Percentiles rank a stretch among this genome's conserved stretches.
Evolutionary conservation across 2,329 filamentous ascomycete species (phyloP).

Genomic region (Lachnellula subtilissima): DNA sequence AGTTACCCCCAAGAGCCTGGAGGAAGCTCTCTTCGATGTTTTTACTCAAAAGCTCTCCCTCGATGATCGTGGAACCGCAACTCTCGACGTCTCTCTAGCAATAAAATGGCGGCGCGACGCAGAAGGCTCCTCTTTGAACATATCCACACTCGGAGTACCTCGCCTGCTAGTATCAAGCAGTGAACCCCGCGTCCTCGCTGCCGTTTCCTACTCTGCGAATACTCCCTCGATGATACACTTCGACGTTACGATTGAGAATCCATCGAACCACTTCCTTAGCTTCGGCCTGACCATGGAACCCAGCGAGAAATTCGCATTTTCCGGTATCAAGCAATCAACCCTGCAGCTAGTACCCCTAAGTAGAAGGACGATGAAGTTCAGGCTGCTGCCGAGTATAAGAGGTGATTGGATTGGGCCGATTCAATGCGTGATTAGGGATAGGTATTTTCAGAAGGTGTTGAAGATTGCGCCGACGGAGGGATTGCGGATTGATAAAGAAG

Average conservation of each 20-base stretch:
- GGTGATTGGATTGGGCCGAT: slow-evolving; percentile 66
- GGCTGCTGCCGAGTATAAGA: slow-evolving; percentile 61
- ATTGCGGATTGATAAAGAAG: slow-evolving; percentile 60
- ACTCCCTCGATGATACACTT: slow-evolving; percentile 37
- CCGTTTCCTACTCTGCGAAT: slow-evolving; percentile 42
- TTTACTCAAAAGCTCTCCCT: slow-evolving; percentile 70
- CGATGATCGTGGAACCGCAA: slow-evolving; percentile 73
- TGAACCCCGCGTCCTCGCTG: slow-evolving; percentile 74
- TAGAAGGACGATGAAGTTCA: slow-evolving; percentile 67
- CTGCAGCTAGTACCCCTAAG: slow-evolving; percentile 80
- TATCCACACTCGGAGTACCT: slow-evolving; percentile 69
- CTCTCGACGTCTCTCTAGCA: slow-evolving; percentile 68
- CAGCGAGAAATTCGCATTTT: slow-evolving; percentile 88
- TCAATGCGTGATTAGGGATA: slow-evolving; percentile 73
- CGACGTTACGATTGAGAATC: slow-evolving; percentile 80
- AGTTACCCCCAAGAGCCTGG: slow-evolving; percentile 63
- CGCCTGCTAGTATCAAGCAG: slow-evolving; percentile 74
- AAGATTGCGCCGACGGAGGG: slow-evolving; percentile 75
- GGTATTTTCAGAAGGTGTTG: slow-evolving; percentile 88
- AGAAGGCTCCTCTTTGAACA: slow-evolving; percentile 41
- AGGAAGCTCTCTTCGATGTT: slow-evolving; percentile 68
- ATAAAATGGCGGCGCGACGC: slow-evolving; percentile 69
- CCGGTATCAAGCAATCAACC: slow-evolving; percentile 75
- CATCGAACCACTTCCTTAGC: slow-evolving; percentile 88
- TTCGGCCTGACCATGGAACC: slow-evolving; percentile 92